These are phyloP conservation scores for Gillenia trifoliata DNA, from an alignment of 306 rosid species.

Conservation along the genomic window DNA sequence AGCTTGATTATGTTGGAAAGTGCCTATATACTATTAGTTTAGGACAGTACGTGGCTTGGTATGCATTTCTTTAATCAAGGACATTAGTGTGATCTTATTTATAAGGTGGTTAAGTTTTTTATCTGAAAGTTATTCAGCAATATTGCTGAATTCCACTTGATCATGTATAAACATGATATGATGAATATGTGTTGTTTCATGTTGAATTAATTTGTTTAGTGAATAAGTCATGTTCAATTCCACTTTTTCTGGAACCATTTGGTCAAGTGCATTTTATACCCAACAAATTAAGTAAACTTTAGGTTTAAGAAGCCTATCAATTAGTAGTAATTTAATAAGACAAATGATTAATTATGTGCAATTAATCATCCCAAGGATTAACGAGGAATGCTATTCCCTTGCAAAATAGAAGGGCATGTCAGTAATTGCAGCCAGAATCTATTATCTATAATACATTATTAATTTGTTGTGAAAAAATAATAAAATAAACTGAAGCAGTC, in stretches of 20 bases:
- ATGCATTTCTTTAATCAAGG: not conserved
- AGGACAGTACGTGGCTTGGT: not conserved
- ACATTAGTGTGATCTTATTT: not conserved
- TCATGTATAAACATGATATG: too few relatives aligned
- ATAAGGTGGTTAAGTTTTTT: not conserved
- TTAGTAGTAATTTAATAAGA: not conserved
- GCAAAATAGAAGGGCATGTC: constrained; percentile 38
- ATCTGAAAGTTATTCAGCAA: too few relatives aligned
- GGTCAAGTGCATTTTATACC: not conserved
- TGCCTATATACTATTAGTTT: not conserved
- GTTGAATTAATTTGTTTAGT: not conserved
- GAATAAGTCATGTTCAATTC: not conserved
- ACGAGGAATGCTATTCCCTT: not conserved
- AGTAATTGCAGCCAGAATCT: constrained; percentile 29
- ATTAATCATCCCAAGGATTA: not conserved
- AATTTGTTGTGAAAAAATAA: constrained; percentile 21
- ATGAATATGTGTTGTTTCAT: too few relatives aligned
- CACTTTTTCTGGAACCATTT: not conserved
- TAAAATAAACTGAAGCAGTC: constrained; percentile 35
- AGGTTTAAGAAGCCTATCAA: not conserved
- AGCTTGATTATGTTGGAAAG: not conserved
- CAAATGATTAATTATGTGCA: not conserved
- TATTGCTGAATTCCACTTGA: too few relatives aligned
- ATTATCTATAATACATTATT: constrained; percentile 14
- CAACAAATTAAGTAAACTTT: not conserved